Evolutionary conservation across 164 flowering plant genomes (phyloP).

Genomic region (Aristolochia contorta): DNA sequence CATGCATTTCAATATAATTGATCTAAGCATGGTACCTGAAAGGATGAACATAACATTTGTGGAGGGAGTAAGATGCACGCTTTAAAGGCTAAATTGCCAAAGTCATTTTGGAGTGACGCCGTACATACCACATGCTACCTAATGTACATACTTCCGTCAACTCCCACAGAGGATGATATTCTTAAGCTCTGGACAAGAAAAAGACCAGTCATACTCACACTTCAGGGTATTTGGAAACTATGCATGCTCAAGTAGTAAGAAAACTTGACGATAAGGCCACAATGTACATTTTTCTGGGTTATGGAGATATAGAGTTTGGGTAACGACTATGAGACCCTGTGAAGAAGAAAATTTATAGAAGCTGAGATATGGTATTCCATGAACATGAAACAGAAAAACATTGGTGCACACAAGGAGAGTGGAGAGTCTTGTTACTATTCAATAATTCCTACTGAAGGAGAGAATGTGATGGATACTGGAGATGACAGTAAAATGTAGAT

Average conservation of each 20-base stretch:
- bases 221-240: neutral
- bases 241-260: neutral
- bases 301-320: too few species aligned
- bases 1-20: neutral
- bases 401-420: too few species aligned
- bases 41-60: neutral
- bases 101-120: too few species aligned
- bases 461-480: too few species aligned
- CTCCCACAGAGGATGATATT: neutral
- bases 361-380: too few species aligned
- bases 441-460: too few species aligned
- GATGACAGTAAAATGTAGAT: too few species aligned
- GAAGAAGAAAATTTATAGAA: too few species aligned
- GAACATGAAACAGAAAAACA: too few species aligned
- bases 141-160: neutral
- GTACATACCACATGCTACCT: neutral
- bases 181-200: neutral
- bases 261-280: neutral
- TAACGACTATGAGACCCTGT: too few species aligned
- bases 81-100: neutral
- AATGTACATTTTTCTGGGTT: too few species aligned
- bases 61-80: neutral
- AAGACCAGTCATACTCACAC: neutral
- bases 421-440: too few species aligned
- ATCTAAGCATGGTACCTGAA: neutral